A percentile compares a stretch with the other conserved stretches of the same genome.
Evolutionary conservation across 768 basidiomycete species (phyloP).

Genomic region (Russula lepida): DNA sequence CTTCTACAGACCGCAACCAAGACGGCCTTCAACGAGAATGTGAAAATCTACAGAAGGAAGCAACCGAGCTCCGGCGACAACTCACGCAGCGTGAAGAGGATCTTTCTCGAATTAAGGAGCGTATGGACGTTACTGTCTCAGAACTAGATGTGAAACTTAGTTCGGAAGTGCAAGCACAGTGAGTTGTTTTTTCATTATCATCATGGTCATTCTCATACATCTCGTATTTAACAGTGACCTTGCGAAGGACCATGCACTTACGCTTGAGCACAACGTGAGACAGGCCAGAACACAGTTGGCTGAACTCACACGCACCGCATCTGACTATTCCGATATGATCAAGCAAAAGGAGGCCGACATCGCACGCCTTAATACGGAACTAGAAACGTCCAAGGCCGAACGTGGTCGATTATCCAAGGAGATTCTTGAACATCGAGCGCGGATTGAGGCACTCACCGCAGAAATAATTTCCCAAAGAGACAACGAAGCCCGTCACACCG

Average conservation of each 20-base stretch:
- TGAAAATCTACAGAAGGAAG: slow-evolving; percentile 52
- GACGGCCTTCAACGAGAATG: slow-evolving; percentile 41
- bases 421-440: slow-evolving; percentile 58
- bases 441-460: slow-evolving; percentile 54
- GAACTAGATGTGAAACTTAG: slow-evolving; percentile 68
- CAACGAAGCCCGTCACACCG: slow-evolving; percentile 40
- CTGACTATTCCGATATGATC: slow-evolving; percentile 67
- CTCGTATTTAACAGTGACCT: slow-evolving; percentile 43
- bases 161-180: slow-evolving; percentile 60
- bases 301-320: slow-evolving; percentile 67
- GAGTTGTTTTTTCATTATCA: slow-evolving; percentile 22
- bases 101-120: slow-evolving; percentile 60
- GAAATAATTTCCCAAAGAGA: slow-evolving; percentile 54
- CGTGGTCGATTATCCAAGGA: slow-evolving; percentile 48
- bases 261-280: slow-evolving; percentile 59
- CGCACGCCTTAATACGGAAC: slow-evolving; percentile 42
- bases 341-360: slow-evolving; percentile 71
- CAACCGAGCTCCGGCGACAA: slow-evolving; percentile 62
- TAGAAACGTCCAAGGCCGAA: slow-evolving; percentile 47
- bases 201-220: not conserved
- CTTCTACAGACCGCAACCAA: slow-evolving; percentile 29
- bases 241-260: slow-evolving; percentile 48
- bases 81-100: slow-evolving; percentile 77
- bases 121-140: slow-evolving; percentile 51
- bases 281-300: slow-evolving; percentile 68